phyloP scores from a whole-genome alignment of 2,329 filamentous ascomycete species.

The Colletotrichum endophyticum region DNA sequence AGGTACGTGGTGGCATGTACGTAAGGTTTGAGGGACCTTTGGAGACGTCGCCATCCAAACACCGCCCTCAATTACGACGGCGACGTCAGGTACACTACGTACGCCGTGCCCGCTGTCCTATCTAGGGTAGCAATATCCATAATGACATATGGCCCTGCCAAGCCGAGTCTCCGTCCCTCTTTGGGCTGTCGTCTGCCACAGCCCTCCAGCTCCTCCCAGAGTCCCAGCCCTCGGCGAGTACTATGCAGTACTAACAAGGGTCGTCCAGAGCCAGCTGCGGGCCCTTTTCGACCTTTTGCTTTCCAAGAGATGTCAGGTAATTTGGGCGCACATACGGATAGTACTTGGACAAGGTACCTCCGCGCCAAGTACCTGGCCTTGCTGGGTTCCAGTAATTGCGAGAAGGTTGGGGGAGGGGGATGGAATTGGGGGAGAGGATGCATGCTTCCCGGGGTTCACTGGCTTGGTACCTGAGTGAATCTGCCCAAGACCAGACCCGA shows the following conservation, averaged over 20 bases:
- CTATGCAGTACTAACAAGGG: neutral
- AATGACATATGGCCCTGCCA: constrained; percentile 20
- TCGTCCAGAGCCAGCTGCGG: neutral
- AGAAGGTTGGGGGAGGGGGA: neutral
- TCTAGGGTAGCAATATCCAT: constrained; percentile 10
- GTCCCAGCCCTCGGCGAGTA: neutral
- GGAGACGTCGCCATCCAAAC: constrained; percentile 13
- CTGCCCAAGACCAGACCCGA: neutral
- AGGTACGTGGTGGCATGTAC: constrained; percentile 6
- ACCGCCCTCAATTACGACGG: constrained; percentile 10
- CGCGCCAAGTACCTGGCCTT: neutral
- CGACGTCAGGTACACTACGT: neutral
- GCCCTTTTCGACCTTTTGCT: neutral
- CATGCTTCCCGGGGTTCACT: neutral
- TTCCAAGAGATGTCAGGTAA: neutral
- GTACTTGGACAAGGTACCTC: neutral
- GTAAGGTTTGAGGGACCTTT: constrained; percentile 11
- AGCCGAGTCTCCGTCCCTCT: constrained; percentile 5
- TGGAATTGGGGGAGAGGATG: neutral
- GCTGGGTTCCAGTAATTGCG: neutral
- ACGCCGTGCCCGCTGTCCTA: neutral
- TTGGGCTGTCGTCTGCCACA: neutral
- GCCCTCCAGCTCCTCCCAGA: neutral
- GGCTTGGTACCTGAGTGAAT: neutral
- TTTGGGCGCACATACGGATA: neutral